phyloP scores from a whole-genome alignment of 2,329 filamentous ascomycete species.

The Emericellopsis cladophorae region DNA sequence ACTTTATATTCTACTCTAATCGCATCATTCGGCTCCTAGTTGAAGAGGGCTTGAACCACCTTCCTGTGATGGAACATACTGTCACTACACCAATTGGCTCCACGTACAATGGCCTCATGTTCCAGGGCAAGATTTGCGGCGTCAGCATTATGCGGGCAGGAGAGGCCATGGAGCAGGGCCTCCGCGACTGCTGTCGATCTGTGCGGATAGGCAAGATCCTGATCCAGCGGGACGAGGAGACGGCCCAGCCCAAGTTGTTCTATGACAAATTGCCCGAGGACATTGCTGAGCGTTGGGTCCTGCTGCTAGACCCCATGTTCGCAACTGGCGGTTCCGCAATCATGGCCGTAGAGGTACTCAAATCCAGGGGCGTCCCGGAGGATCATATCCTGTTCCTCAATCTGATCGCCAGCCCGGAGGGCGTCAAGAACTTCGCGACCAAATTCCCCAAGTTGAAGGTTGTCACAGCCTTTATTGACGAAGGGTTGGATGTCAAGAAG shows the following conservation, averaged over 20 bases:
- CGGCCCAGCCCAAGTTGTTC: constrained; percentile 80
- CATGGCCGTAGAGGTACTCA: constrained; percentile 92
- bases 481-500: constrained; percentile 93
- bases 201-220: constrained; percentile 97
- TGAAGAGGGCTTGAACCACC: constrained; percentile 92
- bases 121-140: constrained; percentile 96
- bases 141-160: constrained; percentile 98
- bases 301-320: constrained; percentile 97
- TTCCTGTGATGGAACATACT: constrained; percentile 78
- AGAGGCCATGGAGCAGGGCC: constrained; percentile 95
- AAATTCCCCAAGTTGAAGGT: constrained; percentile 83
- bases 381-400: constrained; percentile 94
- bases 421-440: constrained; percentile 76
- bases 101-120: constrained; percentile 81
- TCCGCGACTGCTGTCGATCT: constrained; percentile 93
- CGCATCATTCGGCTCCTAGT: constrained; percentile 93
- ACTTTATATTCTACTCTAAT: constrained; percentile 99
- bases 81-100: constrained; percentile 86
- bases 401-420: constrained; percentile 91
- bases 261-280: constrained; percentile 96
- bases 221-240: constrained; percentile 96
- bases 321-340: constrained; percentile 93
- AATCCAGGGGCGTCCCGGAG: constrained; percentile 80
- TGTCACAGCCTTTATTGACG: constrained; percentile 90
- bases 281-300: constrained; percentile 83